Evolutionary conservation across 2,329 filamentous ascomycete species (phyloP), one percentile per base, ranked within the genome.

Genomic region (Scopulariopsis brevicaulis): DNA sequence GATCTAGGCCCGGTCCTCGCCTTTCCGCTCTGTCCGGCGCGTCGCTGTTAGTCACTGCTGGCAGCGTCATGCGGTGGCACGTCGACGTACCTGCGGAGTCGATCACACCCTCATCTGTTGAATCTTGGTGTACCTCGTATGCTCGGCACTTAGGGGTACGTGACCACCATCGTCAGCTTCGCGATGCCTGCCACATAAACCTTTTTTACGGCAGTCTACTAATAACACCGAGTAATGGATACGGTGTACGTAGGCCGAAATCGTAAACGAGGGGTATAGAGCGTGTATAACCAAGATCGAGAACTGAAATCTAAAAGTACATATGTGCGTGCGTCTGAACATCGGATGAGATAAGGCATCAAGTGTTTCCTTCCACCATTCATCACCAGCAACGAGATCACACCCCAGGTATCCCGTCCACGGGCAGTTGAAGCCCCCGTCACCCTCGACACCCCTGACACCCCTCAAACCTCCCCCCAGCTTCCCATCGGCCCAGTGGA

Each of bases 381-480:
- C 14, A 46, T n/a, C 40, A 18, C 40, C 40, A n/a, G 15, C 15
- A 46, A 15, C 15, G 7, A 46, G 14, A 46, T 15, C 40, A 46
- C n/a, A n/a, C 37, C 6, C 11, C 14, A 18, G 15, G 15, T n/a
- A 46, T n/a, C 40, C 15, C n/a, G 15, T 6, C 15, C 15, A n/a
- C n/a, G 15, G n/a, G 15, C 40, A n/a, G 15, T 15, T 46, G 12
- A 46, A 46, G 40, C 18, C 40, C 40, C 40, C 15, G 7, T 11
- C 37, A n/a, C 18, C 40, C 6, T 7, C 15, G n/a, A 18, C 40
- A 46, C 40, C 40, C 14, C 35, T 12, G 3, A 3, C 28, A 2
- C n/a, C 32, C 22, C 55, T 70, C 64, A 87, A 28, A 87, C 81
- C 72, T 93, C 89, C 11, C 88, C 89, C 89, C 89, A 94, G 63